A percentile compares a stretch with the other conserved stretches of the same genome.
Evolutionary conservation across 176 grass and related monocot genomes (phyloP).

Genomic region (Avena insularis): DNA sequence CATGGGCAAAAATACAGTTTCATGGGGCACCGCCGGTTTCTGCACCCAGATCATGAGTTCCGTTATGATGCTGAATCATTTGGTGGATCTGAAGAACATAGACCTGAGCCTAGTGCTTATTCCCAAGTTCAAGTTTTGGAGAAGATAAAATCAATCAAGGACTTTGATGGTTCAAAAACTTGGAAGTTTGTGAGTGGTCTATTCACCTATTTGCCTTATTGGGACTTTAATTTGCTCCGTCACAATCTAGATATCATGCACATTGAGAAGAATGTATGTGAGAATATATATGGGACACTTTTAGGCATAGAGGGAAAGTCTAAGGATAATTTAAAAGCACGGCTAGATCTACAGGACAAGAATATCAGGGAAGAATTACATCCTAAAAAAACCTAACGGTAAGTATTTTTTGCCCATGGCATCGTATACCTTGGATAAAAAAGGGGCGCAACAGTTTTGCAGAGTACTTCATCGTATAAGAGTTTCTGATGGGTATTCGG

Average conservation of each 20-base stretch:
- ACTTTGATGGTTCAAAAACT: neutral
- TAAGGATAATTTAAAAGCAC: constrained; percentile 35
- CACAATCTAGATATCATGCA: neutral
- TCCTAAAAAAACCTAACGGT: constrained; percentile 1
- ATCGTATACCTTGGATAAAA: constrained; percentile 12
- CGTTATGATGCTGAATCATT: neutral
- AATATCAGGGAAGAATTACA: constrained; percentile 21
- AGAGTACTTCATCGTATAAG: neutral
- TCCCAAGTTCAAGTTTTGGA: neutral
- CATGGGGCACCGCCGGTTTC: neutral
- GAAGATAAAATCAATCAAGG: neutral
- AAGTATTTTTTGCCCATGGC: constrained; percentile 30
- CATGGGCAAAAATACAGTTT: neutral
- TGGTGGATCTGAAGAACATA: neutral
- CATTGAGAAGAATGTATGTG: neutral
- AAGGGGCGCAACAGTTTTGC: neutral
- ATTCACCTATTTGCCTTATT: neutral
- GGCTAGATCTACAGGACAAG: constrained; percentile 2
- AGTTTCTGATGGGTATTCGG: neutral
- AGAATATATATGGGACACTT: neutral
- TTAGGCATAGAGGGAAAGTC: neutral
- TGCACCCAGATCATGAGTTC: neutral
- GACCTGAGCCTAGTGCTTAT: neutral
- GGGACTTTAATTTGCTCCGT: neutral
- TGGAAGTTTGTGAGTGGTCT: neutral